These are phyloP conservation scores for Sedum album DNA, from an alignment of 164 flowering plant species.

Conservation along the genomic window DNA sequence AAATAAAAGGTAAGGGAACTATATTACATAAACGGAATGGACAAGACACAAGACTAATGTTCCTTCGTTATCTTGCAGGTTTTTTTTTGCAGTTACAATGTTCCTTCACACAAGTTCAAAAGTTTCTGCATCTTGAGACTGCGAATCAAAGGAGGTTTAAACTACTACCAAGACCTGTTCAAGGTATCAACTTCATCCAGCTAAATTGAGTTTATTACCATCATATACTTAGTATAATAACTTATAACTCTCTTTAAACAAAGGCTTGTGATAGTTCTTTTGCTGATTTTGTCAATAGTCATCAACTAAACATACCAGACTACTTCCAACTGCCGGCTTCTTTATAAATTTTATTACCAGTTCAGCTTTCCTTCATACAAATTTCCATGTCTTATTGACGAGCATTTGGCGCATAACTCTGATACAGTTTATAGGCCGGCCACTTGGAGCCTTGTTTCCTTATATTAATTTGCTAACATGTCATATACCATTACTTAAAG, in stretches of 20 bases:
- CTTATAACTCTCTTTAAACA: neutral
- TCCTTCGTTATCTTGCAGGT: neutral
- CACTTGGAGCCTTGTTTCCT: neutral
- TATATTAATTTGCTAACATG: neutral
- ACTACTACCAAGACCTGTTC: neutral
- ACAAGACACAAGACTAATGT: too few species aligned
- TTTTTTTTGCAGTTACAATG: neutral
- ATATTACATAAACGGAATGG: too few species aligned
- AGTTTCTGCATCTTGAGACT: neutral
- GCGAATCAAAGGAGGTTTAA: neutral
- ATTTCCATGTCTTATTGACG: neutral
- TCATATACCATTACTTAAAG: neutral
- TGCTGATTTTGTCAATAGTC: neutral
- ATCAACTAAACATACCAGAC: neutral
- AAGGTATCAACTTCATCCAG: slow-evolving; percentile 5
- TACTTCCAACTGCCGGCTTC: neutral
- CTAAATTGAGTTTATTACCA: neutral
- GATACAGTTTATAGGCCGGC: neutral
- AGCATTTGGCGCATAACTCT: neutral
- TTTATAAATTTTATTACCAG: neutral
- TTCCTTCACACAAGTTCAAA: neutral
- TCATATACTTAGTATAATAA: neutral
- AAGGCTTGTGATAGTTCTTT: neutral
- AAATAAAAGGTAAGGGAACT: too few species aligned
- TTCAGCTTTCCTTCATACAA: neutral